These are phyloP conservation scores for Chaetomium olivaceum DNA, from an alignment of 2,329 filamentous ascomycete genomes.

Conservation along the genomic window DNA sequence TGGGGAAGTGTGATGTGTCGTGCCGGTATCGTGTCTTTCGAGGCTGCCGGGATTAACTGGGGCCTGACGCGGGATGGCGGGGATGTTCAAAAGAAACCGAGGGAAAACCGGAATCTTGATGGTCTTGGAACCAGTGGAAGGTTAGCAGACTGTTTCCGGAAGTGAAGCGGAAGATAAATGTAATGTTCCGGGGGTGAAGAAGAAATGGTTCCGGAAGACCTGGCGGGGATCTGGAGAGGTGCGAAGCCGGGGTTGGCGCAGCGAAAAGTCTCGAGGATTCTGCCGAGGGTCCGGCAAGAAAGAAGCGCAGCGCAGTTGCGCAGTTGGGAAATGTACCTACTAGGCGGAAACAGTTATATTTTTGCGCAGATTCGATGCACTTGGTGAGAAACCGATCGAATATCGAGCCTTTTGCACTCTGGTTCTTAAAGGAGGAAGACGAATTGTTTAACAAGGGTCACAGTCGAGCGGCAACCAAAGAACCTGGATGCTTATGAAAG, in stretches of 20 bases:
- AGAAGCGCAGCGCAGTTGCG: background rate
- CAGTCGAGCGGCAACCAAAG: conserved; percentile 11
- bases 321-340: conserved; percentile 6
- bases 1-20: background rate
- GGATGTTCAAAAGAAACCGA: background rate
- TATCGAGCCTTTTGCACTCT: conserved; percentile 7
- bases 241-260: background rate
- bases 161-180: background rate
- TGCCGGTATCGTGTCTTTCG: background rate
- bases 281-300: conserved; percentile 10
- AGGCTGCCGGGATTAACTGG: conserved; percentile 15
- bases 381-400: background rate
- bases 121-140: background rate
- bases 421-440: background rate
- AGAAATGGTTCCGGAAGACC: background rate
- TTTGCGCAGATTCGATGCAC: background rate
- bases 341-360: background rate
- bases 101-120: background rate
- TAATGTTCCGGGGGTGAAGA: background rate
- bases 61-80: conserved; percentile 12
- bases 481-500: conserved; percentile 29
- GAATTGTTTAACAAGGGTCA: conserved; percentile 22
- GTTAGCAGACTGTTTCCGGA: background rate
- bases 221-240: background rate
- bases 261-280: conserved; percentile 21